Evolutionary conservation across 179 eudicot genomes (phyloP), one percentile per base, ranked within the genome.

Genomic region (Camellia oleifera): DNA sequence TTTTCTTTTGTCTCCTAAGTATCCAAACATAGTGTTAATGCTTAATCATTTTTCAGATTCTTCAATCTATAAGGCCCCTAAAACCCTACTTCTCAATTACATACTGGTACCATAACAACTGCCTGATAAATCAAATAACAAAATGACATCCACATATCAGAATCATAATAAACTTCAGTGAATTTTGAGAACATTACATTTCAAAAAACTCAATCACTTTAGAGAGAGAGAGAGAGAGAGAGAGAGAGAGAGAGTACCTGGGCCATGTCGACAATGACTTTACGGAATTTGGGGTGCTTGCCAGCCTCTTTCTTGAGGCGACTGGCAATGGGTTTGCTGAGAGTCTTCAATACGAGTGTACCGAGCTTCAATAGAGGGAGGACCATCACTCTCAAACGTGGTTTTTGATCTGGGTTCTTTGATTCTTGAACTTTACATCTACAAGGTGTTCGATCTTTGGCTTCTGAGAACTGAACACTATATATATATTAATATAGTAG

Each of bases 231-330:
- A 6, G 53, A 46, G 79, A 32, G 62, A 64, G 18, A 26, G 14
- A 6, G 53, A 46, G 79, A 32, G 62, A 64, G 18, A 53, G 2
- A 73, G 42, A 74, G 12, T 2, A 90, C 95, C 95, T 92, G 95
- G 46, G 96, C 96, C 76, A 90, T 73, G 67, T 84, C 84, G 88
- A 90, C 76, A 77, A 92, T 92, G 77, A 83, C 72, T 18, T 79
- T 85, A 50, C 93, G 90, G 64, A 92, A 90, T 63, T 77, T 86
- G 74, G 96, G 96, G 74, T 92, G 91, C 64, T 79, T 69, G 26
- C 86, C 91, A 44, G 96, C 96, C 72, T 89, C 82, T 69, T 84
- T 84, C 76, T 90, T 92, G 79, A 92, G 82, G 3, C 96, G 87
- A 75, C 76, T 77, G 45, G 92, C 93, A 46, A 92, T 86, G 69